A percentile compares a stretch with the other conserved stretches of the same genome.
These are phyloP conservation scores for Proliferodiscus dingleyae DNA, from an alignment of 2,329 filamentous ascomycete genomes.

Conservation along the genomic window DNA sequence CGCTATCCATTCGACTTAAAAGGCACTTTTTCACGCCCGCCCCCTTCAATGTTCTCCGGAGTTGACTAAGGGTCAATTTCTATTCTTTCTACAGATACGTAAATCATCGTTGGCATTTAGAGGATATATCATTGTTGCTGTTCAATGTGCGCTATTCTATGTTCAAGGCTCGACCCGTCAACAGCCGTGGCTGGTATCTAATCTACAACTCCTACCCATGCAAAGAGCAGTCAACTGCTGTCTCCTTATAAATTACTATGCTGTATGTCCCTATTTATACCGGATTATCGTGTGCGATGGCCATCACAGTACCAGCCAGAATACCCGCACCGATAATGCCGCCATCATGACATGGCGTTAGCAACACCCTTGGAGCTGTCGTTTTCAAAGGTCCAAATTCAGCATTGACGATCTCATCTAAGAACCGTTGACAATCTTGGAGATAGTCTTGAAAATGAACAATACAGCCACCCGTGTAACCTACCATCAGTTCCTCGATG, in stretches of 20 bases:
- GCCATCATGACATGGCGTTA: conserved; percentile 56
- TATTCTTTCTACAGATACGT: not conserved
- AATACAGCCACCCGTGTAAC: conserved; percentile 77
- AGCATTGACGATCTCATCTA: conserved; percentile 49
- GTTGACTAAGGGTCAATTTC: too few species aligned
- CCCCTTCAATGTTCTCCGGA: too few species aligned
- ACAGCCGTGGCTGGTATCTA: not conserved
- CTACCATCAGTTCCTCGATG: conserved; percentile 63
- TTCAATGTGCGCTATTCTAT: too few species aligned
- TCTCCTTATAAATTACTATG: not conserved
- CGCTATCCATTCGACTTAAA: too few species aligned
- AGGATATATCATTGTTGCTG: not conserved
- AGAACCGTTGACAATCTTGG: conserved; percentile 61
- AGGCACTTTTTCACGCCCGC: too few species aligned
- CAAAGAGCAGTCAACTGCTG: not conserved
- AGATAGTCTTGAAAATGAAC: conserved; percentile 74
- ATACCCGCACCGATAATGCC: conserved; percentile 59
- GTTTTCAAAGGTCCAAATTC: conserved; percentile 33
- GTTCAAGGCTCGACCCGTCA: too few species aligned
- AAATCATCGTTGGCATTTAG: not conserved
- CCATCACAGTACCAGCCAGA: conserved; percentile 39
- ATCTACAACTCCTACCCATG: not conserved
- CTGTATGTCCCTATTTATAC: not conserved
- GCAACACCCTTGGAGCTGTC: conserved; percentile 38
- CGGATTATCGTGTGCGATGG: not conserved